phyloP scores from a whole-genome alignment of 2,329 filamentous ascomycete species.

The Rutstroemia sp. region DNA sequence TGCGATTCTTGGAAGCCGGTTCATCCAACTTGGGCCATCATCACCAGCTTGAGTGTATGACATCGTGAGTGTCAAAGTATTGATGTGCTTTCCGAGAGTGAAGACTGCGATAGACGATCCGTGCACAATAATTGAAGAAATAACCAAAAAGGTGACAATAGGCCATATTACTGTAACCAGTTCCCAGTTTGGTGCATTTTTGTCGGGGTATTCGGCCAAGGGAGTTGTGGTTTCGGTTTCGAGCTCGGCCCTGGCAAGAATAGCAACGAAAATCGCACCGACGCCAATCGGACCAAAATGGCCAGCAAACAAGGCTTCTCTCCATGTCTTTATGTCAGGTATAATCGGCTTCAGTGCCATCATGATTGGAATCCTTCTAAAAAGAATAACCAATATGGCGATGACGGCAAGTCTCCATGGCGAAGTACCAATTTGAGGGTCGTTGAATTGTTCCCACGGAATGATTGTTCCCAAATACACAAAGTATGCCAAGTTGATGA shows the following conservation, averaged over 20 bases:
- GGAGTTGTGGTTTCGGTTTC: slow-evolving; percentile 70
- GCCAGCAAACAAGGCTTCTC: slow-evolving; percentile 90
- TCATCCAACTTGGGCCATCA: slow-evolving; percentile 91
- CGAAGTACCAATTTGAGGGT: slow-evolving; percentile 60
- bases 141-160: slow-evolving; percentile 87
- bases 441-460: slow-evolving; percentile 89
- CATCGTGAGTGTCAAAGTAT: slow-evolving; percentile 89
- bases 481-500: slow-evolving; percentile 96
- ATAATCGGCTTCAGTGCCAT: slow-evolving; percentile 83
- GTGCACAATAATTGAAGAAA: slow-evolving; percentile 89
- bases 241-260: slow-evolving; percentile 86
- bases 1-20: slow-evolving; percentile 68
- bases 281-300: slow-evolving; percentile 98
- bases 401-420: slow-evolving; percentile 93
- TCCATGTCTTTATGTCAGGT: slow-evolving; percentile 96
- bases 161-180: slow-evolving; percentile 90
- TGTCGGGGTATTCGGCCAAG: slow-evolving; percentile 50
- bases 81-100: slow-evolving; percentile 95
- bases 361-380: slow-evolving; percentile 95
- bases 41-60: slow-evolving; percentile 90
- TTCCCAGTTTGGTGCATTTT: slow-evolving; percentile 47
- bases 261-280: slow-evolving; percentile 90
- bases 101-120: slow-evolving; percentile 98
- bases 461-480: slow-evolving; percentile 97
- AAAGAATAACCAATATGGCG: slow-evolving; percentile 87